Conservation (phyloP, 164 flowering plant genomes). For the Cinnamomum chago region DNA sequence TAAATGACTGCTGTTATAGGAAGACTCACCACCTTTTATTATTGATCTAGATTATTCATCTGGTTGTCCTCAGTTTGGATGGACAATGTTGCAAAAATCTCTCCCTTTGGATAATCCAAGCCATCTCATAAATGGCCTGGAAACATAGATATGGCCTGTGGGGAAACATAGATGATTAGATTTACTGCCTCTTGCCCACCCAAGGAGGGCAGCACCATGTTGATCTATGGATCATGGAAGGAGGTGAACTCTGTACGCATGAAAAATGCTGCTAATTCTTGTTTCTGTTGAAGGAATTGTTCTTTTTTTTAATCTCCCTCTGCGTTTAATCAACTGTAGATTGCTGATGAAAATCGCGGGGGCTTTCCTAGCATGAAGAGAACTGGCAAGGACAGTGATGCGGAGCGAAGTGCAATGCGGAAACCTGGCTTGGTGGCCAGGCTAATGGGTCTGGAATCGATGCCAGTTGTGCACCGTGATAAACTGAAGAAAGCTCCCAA, state of each 20-base stretch:
- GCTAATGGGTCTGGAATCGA: slow-evolving; percentile 91
- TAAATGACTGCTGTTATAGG: background rate
- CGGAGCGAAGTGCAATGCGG: slow-evolving; percentile 41
- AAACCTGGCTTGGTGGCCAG: slow-evolving; percentile 78
- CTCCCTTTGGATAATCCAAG: background rate
- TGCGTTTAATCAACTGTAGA: slow-evolving; percentile 29
- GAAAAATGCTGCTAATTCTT: background rate
- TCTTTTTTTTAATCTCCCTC: background rate
- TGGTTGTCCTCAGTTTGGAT: background rate
- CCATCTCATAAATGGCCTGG: background rate
- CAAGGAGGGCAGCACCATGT: no score
- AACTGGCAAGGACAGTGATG: slow-evolving; percentile 21
- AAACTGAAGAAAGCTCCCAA: slow-evolving; percentile 29
- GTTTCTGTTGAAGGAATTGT: background rate
- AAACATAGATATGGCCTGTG: background rate
- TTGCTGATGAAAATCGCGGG: slow-evolving; percentile 84
- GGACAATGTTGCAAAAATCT: background rate
- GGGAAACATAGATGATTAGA: background rate
- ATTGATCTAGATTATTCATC: background rate
- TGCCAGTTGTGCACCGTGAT: slow-evolving; percentile 45
- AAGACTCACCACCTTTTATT: background rate
- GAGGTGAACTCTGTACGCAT: no score
- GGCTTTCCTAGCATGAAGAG: slow-evolving; percentile 65
- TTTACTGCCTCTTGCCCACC: background rate
- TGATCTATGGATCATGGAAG: no score